Evolutionary conservation across 768 basidiomycete species (phyloP), one percentile per base, ranked within the genome.

Genomic region (Pleurotus sapidus): DNA sequence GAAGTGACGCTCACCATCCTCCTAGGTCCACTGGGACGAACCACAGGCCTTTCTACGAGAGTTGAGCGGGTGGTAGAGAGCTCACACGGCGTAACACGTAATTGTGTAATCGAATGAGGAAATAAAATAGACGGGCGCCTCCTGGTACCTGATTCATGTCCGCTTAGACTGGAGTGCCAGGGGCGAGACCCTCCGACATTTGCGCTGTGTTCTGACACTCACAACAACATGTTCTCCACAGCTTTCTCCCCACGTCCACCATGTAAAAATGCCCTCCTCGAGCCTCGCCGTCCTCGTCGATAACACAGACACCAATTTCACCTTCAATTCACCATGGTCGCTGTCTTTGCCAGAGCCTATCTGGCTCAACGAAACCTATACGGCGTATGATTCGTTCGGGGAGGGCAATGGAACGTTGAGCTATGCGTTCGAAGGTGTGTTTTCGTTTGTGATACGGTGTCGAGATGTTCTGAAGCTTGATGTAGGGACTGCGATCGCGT

Each of bases 11-110:
- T 34, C 34, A n/a, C 49, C 12, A 50, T 56, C 43, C 6, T 30
- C 27, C 3, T 20, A 55, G 54, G 54, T 55, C 8, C 54, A 55
- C 17, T 55, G 40, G 39, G 54, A 55, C 20, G 54, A 55, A 20
- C 54, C 55, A 15, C 14, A 46, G 15, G 43, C 55, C 17, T 56
- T 56, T 9, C 37, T 40, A 15, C 27, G 38, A 30, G 27, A 15
- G 30, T 7, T 30, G 6, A 30, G 27, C 6, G 6, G 1, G 6
- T 0, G 1, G 27, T 30, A 30, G 5, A 30, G 6, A 30, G 27
- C 27, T 7, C 27, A 30, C 3, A 1, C 0, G 27, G 27, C 27
- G 27, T 30, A 30, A 30, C 27, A 30, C 6, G 27, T 30, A 30
- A 30, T 30, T 30, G 27, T 30, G 27, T 30, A 30, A 30, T 30